Evolutionary conservation across 306 rosid genomes (phyloP).

Genomic region (Boehmeria nivea): DNA sequence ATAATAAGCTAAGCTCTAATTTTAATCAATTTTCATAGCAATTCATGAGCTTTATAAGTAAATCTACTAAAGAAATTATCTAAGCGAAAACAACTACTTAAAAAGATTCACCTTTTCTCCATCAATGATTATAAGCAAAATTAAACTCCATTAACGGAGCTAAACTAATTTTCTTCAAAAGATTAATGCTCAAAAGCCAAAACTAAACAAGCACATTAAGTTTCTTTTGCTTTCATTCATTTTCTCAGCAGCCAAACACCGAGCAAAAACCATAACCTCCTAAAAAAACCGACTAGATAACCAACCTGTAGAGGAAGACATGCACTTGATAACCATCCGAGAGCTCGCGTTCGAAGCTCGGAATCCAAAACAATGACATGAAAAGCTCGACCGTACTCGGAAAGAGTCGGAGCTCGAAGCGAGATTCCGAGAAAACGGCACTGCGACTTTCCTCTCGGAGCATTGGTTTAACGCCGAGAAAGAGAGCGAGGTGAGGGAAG

Average conservation of each 20-base stretch:
- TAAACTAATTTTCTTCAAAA: background rate
- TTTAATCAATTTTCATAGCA: no score
- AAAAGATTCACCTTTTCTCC: no score
- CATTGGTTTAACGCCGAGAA: conserved; percentile 52
- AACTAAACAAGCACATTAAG: background rate
- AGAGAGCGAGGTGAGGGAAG: conserved; percentile 60
- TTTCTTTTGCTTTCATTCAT: background rate
- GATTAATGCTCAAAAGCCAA: background rate
- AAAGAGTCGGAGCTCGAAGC: conserved; percentile 38
- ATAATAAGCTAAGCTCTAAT: no score
- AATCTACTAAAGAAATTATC: no score
- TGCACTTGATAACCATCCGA: conserved; percentile 58
- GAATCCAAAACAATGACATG: conserved; percentile 27
- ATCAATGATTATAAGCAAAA: no score
- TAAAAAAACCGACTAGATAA: background rate
- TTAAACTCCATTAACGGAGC: no score
- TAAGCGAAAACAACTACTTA: no score
- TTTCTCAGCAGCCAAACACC: conserved; percentile 7
- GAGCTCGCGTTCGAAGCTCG: conserved; percentile 34
- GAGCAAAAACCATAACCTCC: background rate
- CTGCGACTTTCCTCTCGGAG: conserved; percentile 35
- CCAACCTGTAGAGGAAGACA: conserved; percentile 54
- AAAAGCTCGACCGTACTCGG: conserved; percentile 34
- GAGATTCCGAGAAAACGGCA: conserved; percentile 37
- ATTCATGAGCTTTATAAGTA: no score